phyloP scores from a whole-genome alignment of 345 rosid genomes.

The Rhodomyrtus tomentosa region DNA sequence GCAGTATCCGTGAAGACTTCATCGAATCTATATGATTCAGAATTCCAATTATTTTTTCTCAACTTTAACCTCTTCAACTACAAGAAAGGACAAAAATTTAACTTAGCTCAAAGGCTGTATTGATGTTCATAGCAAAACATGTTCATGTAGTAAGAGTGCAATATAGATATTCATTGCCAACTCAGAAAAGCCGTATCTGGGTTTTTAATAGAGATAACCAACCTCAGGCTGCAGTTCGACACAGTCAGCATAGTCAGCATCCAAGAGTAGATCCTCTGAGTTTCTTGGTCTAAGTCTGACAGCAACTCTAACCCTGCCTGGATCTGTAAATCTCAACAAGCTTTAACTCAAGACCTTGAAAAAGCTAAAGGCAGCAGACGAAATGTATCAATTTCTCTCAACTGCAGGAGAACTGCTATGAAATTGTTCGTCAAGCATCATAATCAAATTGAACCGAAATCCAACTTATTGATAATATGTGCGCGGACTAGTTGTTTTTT shows the following conservation, averaged over 20 bases:
- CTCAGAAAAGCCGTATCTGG: neutral
- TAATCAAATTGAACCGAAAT: neutral
- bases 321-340: slow-evolving; percentile 23
- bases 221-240: slow-evolving; percentile 94
- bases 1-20: slow-evolving; percentile 72
- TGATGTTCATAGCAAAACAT: neutral
- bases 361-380: neutral
- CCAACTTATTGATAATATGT: neutral
- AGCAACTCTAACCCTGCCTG: slow-evolving; percentile 85
- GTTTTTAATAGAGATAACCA: neutral
- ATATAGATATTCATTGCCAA: neutral
- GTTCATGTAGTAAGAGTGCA: neutral
- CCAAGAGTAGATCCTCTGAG: slow-evolving; percentile 54
- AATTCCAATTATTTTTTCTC: slow-evolving; percentile 82
- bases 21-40: slow-evolving; percentile 79
- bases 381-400: neutral
- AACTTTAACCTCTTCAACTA: slow-evolving; percentile 77
- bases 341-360: neutral
- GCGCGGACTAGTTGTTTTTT: neutral
- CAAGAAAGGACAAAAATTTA: neutral
- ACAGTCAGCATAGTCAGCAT: slow-evolving; percentile 78
- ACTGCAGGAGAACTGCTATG: neutral
- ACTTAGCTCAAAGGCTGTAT: neutral
- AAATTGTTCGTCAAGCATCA: neutral
- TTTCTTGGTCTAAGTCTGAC: slow-evolving; percentile 78